phyloP scores from a whole-genome alignment of 139 green algal genomes.

The Mesotaenium endlicherianum region DNA sequence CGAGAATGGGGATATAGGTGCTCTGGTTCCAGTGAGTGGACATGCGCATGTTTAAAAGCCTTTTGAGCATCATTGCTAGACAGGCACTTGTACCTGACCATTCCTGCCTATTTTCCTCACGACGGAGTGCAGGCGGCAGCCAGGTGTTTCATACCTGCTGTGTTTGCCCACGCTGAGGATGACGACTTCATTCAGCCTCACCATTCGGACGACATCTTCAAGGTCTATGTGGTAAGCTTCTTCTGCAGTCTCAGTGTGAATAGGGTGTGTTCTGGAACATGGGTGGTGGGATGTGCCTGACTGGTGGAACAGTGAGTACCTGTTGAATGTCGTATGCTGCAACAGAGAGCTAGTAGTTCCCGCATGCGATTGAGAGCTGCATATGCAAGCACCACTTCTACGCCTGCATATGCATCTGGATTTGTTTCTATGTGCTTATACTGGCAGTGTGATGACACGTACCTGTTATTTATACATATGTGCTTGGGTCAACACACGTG shows the following conservation, averaged over 20 bases:
- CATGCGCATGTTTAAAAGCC: no score
- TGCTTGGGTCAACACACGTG: background rate
- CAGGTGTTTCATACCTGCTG: conserved; percentile 70
- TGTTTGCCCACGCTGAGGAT: conserved; percentile 84
- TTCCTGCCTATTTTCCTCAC: background rate
- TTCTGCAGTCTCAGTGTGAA: background rate
- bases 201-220: conserved; percentile 64
- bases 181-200: conserved; percentile 79
- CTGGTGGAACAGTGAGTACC: background rate
- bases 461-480: background rate
- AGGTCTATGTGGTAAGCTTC: conserved; percentile 13
- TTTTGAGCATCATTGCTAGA: no score
- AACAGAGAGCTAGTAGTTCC: background rate
- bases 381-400: background rate
- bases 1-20: no score
- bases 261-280: no score
- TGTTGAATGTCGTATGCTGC: background rate
- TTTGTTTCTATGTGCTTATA: background rate
- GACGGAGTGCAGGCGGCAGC: conserved; percentile 19
- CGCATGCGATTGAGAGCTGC: background rate
- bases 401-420: conserved; percentile 1
- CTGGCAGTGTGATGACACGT: no score
- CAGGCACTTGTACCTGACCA: no score
- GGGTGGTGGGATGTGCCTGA: no score
- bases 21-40: no score